Evolutionary conservation across 1,284 basidiomycete species (phyloP).

Genomic region (Cystobasidium sp.): DNA sequence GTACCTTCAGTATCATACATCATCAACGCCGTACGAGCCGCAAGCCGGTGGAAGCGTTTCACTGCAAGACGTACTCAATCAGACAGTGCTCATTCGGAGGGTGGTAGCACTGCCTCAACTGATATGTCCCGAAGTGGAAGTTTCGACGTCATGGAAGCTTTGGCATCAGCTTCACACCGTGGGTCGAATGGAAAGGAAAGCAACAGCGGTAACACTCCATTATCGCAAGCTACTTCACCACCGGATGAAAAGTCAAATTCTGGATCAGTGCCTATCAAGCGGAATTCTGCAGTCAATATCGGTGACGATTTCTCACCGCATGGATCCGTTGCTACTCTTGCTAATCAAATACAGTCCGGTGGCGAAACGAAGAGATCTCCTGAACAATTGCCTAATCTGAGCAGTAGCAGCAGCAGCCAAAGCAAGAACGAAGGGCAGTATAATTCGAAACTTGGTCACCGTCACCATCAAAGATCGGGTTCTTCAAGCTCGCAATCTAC

Average conservation of each 20-base stretch:
- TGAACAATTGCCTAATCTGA: too few relatives aligned
- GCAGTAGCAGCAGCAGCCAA: too few relatives aligned
- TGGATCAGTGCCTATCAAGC: too few relatives aligned
- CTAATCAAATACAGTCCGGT: too few relatives aligned
- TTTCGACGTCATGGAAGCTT: slow-evolving; percentile 17
- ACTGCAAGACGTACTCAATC: slow-evolving; percentile 39
- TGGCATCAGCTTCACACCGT: background rate
- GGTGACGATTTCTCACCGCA: too few relatives aligned
- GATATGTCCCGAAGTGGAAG: slow-evolving; percentile 35
- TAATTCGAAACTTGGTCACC: too few relatives aligned
- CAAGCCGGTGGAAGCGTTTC: slow-evolving; percentile 34
- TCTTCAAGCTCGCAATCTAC: background rate
- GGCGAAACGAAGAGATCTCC: too few relatives aligned
- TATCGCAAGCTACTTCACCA: too few relatives aligned
- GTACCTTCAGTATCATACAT: slow-evolving; percentile 41
- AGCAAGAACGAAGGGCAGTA: slow-evolving; percentile 1
- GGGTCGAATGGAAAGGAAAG: background rate
- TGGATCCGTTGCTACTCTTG: too few relatives aligned
- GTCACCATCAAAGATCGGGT: background rate
- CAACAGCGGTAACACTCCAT: background rate
- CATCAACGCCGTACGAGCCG: slow-evolving; percentile 41
- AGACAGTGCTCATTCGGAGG: slow-evolving; percentile 14
- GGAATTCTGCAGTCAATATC: too few relatives aligned
- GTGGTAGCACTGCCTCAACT: slow-evolving; percentile 4
- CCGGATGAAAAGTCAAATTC: too few relatives aligned